Evolutionary conservation across 495 filamentous ascomycete species (phyloP).

Genomic region (Podospora didyma): DNA sequence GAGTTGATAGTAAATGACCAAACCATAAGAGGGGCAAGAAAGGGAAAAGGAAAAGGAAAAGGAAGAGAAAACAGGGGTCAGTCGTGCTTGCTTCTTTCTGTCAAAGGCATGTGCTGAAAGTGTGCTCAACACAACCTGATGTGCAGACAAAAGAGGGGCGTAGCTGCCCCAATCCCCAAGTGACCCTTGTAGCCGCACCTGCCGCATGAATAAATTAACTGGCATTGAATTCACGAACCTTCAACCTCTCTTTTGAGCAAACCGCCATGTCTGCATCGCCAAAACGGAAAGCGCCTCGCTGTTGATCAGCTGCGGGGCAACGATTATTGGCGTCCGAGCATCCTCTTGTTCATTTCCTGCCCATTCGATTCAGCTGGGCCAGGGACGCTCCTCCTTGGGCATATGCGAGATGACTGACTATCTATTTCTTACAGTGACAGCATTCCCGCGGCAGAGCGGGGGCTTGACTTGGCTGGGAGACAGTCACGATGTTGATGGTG

Average conservation of each 20-base stretch:
- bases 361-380: background rate
- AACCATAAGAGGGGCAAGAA: too few relatives aligned
- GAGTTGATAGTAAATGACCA: too few relatives aligned
- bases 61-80: too few relatives aligned
- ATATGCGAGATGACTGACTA: background rate
- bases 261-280: background rate
- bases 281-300: background rate
- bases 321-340: background rate
- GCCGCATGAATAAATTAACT: constrained; percentile 19
- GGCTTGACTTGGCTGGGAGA: too few relatives aligned
- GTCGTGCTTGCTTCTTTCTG: too few relatives aligned
- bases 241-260: background rate
- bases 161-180: too few relatives aligned
- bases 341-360: background rate
- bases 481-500: background rate
- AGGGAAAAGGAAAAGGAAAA: too few relatives aligned
- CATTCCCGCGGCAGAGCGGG: too few relatives aligned
- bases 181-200: constrained; percentile 19
- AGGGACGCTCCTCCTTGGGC: too few relatives aligned
- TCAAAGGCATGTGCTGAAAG: too few relatives aligned
- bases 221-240: background rate
- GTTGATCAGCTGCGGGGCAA: background rate
- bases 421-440: background rate
- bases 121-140: background rate
- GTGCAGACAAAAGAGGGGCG: constrained; percentile 1